phyloP scores from a whole-genome alignment of 345 rosid species.

The Eucalyptus camaldulensis region DNA sequence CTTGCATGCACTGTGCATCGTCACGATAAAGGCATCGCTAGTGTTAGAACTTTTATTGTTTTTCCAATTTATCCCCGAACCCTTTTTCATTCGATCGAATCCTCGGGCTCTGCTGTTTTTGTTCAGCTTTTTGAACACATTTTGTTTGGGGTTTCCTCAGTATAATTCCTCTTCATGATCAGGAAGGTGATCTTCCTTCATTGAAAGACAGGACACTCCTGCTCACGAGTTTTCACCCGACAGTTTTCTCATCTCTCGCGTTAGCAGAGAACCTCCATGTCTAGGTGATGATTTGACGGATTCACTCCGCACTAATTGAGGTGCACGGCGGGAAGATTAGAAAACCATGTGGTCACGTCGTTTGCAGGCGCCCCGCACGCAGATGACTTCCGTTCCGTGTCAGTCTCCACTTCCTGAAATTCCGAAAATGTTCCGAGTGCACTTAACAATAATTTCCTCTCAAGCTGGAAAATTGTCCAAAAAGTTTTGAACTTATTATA shows the following conservation, averaged over 20 bases:
- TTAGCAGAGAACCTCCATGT: not conserved
- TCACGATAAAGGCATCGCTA: accelerated
- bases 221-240: not conserved
- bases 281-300: not conserved
- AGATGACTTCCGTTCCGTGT: not conserved
- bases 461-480: accelerated
- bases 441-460: not conserved
- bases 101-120: not conserved
- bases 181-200: not conserved
- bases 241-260: not conserved
- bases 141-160: not conserved
- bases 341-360: not conserved
- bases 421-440: not conserved
- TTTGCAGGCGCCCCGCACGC: not conserved
- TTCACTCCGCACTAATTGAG: not conserved
- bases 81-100: not conserved
- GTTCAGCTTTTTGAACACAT: not conserved
- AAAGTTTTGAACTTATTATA: too few relatives aligned
- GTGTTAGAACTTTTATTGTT: not conserved
- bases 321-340: not conserved
- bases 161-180: not conserved
- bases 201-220: not conserved
- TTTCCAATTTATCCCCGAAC: not conserved
- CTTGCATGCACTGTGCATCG: not conserved
- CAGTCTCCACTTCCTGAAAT: not conserved